Conservation (phyloP, 2,329 filamentous ascomycete genomes). For the Mollisia scopiformis region DNA sequence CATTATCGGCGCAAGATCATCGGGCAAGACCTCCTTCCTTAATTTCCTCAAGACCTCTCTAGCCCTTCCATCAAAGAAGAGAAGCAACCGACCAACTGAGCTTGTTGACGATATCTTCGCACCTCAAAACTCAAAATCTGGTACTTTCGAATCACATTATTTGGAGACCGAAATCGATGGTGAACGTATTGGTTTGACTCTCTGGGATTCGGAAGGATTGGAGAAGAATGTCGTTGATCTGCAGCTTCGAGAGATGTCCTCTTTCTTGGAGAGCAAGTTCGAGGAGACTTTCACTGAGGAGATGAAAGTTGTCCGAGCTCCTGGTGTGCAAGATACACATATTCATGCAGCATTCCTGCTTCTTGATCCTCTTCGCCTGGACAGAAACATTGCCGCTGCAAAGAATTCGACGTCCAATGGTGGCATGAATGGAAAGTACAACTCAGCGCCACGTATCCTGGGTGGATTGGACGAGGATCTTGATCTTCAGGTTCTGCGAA, state of each 20-base stretch:
- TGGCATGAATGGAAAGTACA: constrained; percentile 52
- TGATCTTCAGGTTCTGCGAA: constrained; percentile 86
- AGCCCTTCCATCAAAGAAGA: constrained; percentile 80
- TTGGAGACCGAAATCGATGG: constrained; percentile 93
- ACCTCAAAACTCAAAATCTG: constrained; percentile 37
- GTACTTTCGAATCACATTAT: constrained; percentile 85
- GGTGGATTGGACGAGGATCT: constrained; percentile 85
- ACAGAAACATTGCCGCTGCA: constrained; percentile 75
- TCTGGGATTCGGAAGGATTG: constrained; percentile 95
- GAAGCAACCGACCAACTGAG: constrained; percentile 42
- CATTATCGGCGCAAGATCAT: constrained; percentile 82
- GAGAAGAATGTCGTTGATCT: constrained; percentile 96
- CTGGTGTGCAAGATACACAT: constrained; percentile 92
- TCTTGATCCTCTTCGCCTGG: constrained; percentile 84
- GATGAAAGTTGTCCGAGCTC: constrained; percentile 94
- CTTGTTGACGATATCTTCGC: constrained; percentile 57
- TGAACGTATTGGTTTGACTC: constrained; percentile 86
- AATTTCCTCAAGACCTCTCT: constrained; percentile 91
- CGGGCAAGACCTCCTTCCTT: constrained; percentile 95
- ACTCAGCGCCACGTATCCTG: constrained; percentile 47
- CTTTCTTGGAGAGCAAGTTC: constrained; percentile 96
- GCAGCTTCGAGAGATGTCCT: constrained; percentile 86
- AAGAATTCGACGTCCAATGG: constrained; percentile 57
- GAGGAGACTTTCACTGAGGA: constrained; percentile 97
- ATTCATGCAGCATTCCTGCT: constrained; percentile 95